These are phyloP conservation scores for Botrytis fabae DNA, from an alignment of 2,329 filamentous ascomycete species.

Conservation along the genomic window DNA sequence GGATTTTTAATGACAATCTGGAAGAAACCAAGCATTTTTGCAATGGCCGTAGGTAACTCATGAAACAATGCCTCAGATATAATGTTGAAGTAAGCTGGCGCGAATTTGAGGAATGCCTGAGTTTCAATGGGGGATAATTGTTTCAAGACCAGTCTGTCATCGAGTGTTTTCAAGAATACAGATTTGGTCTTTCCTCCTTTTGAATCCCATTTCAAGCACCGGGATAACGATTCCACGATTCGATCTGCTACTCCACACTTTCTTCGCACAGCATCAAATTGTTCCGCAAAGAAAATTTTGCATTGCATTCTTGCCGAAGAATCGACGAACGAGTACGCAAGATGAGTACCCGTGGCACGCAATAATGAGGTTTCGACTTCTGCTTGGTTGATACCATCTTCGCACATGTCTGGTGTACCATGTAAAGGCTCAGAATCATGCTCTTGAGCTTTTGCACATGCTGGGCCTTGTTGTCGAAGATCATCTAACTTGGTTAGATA, in stretches of 20 bases:
- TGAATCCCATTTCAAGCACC: slow-evolving; percentile 96
- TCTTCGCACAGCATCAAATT: slow-evolving; percentile 89
- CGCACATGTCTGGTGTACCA: slow-evolving; percentile 35
- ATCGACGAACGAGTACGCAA: slow-evolving; percentile 94
- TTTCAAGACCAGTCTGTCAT: slow-evolving; percentile 81
- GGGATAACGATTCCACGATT: slow-evolving; percentile 90
- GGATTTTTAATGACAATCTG: slow-evolving; percentile 97
- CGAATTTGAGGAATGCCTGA: slow-evolving; percentile 90
- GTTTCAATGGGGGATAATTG: slow-evolving; percentile 89
- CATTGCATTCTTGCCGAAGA: slow-evolving; percentile 94
- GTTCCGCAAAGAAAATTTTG: slow-evolving; percentile 98
- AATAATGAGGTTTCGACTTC: slow-evolving; percentile 85
- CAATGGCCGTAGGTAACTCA: slow-evolving; percentile 91
- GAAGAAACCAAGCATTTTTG: slow-evolving; percentile 99
- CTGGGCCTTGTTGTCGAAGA: slow-evolving; percentile 57
- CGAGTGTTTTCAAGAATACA: slow-evolving; percentile 92
- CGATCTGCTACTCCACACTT: slow-evolving; percentile 93
- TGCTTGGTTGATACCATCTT: slow-evolving; percentile 54
- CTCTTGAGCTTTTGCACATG: slow-evolving; percentile 40
- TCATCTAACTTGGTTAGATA: slow-evolving; percentile 77
- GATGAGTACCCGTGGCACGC: slow-evolving; percentile 82
- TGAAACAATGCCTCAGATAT: slow-evolving; percentile 97
- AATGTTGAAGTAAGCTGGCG: slow-evolving; percentile 94
- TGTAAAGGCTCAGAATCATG: slow-evolving; percentile 38
- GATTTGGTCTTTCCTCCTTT: slow-evolving; percentile 98